Evolutionary conservation across 1,284 basidiomycete species (phyloP).

Genomic region (Rhizoctonia solani): DNA sequence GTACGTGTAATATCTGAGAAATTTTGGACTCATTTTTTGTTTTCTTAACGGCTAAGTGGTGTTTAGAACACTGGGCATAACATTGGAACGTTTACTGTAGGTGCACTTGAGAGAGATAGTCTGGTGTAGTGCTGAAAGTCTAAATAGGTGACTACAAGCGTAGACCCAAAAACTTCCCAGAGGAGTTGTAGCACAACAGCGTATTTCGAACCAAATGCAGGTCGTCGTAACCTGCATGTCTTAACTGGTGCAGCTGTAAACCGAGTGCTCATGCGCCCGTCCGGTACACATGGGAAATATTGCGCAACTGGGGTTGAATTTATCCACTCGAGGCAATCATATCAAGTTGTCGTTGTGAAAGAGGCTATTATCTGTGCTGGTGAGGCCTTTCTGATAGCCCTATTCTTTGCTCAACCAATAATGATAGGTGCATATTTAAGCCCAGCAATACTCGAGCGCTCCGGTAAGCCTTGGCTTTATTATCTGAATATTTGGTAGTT

Average conservation of each 20-base stretch:
- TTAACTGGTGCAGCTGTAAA: constrained; percentile 25
- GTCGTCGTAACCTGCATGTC: constrained; percentile 25
- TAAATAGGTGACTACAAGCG: constrained; percentile 6
- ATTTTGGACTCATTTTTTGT: neutral
- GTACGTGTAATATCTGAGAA: constrained; percentile 7
- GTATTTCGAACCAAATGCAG: constrained; percentile 36
- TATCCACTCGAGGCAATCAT: neutral
- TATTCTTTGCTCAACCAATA: neutral
- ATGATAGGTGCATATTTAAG: constrained; percentile 33
- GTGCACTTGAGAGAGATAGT: constrained; percentile 11
- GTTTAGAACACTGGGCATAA: constrained; percentile 34
- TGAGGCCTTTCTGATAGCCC: neutral
- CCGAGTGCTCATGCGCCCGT: constrained; percentile 2
- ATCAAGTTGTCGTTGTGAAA: constrained; percentile 6
- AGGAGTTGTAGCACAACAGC: constrained; percentile 28
- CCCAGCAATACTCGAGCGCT: constrained; percentile 36
- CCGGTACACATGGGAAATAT: neutral
- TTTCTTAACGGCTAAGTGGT: neutral
- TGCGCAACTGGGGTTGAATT: constrained; percentile 36
- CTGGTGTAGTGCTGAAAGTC: neutral
- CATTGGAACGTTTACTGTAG: constrained; percentile 35
- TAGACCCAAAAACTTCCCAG: constrained; percentile 15
- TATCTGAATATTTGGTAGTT: neutral
- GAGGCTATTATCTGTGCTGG: constrained; percentile 37
- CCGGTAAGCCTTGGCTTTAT: constrained; percentile 17